Conservation (phyloP, 306 rosid genomes). For the Prunus kanzakura region DNA sequence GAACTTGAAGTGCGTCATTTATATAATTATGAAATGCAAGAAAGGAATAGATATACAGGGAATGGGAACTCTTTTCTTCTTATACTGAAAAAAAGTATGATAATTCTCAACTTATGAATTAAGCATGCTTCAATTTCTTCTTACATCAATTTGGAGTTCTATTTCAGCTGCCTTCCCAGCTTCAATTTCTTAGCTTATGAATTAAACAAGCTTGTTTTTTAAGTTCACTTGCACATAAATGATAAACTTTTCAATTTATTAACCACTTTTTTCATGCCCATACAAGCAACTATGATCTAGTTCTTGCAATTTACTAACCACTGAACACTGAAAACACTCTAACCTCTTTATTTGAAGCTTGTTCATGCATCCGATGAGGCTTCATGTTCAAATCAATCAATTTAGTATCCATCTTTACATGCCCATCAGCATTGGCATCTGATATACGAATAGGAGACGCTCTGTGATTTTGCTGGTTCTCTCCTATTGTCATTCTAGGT, state of each 20-base stretch:
- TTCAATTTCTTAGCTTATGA: not conserved
- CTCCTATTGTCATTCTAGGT: conserved; percentile 50
- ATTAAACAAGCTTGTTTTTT: not conserved
- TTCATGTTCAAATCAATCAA: conserved; percentile 91
- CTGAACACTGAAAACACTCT: not conserved
- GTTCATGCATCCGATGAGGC: conserved; percentile 86
- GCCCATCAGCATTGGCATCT: conserved; percentile 60
- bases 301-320: not conserved
- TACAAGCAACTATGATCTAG: not conserved
- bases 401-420: conserved; percentile 61
- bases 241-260: not conserved
- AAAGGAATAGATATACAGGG: not conserved
- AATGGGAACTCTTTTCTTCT: not conserved
- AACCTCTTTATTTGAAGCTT: conserved; percentile 85
- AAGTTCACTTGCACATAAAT: not conserved
- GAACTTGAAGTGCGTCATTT: not conserved
- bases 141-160: not conserved
- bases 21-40: not conserved
- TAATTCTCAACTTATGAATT: not conserved
- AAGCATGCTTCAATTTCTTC: too few relatives aligned
- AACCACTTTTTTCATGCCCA: not conserved
- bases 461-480: conserved; percentile 64
- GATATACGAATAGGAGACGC: conserved; percentile 34
- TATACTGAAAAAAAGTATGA: not conserved
- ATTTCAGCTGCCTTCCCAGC: not conserved